Conservation (phyloP, 148 eudicot genomes). For the Amaranthus cruentus region DNA sequence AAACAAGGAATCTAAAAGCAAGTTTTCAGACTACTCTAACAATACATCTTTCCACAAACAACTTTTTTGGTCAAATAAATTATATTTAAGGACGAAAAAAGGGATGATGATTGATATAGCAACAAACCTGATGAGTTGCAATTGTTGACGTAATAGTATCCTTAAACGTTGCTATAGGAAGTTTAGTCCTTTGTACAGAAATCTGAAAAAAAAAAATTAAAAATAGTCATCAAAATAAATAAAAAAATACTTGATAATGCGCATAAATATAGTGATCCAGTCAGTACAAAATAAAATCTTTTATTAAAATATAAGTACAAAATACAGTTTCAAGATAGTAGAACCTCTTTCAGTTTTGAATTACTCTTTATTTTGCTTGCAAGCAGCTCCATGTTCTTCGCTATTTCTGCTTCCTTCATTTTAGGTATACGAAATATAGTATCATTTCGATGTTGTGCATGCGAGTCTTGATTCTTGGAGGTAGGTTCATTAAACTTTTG, state of each 20-base stretch:
- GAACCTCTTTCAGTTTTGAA: constrained; percentile 58
- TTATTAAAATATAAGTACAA: background rate
- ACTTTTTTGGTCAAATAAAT: too few relatives aligned
- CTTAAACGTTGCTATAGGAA: constrained; percentile 80
- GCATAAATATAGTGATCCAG: background rate
- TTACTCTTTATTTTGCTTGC: constrained; percentile 33
- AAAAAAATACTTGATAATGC: background rate
- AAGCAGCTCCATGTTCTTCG: constrained; percentile 39
- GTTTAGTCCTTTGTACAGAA: constrained; percentile 55
- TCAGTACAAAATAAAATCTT: background rate
- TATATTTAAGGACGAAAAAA: too few relatives aligned
- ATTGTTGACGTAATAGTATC: constrained; percentile 59
- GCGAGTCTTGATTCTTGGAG: constrained; percentile 22
- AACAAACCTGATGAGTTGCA: constrained; percentile 66
- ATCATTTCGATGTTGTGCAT: constrained; percentile 27
- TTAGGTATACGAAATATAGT: constrained; percentile 49
- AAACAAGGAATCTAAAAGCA: too few relatives aligned
- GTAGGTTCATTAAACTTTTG: constrained; percentile 27
- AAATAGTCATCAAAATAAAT: background rate
- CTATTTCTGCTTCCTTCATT: constrained; percentile 44
- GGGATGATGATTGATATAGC: background rate
- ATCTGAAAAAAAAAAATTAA: constrained; percentile 37
- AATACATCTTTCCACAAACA: background rate
- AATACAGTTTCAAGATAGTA: constrained; percentile 12
- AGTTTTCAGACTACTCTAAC: background rate